Base-by-base conservation (phyloP, 192 early-diverging fungal species). In the Podila minutissima region DNA sequence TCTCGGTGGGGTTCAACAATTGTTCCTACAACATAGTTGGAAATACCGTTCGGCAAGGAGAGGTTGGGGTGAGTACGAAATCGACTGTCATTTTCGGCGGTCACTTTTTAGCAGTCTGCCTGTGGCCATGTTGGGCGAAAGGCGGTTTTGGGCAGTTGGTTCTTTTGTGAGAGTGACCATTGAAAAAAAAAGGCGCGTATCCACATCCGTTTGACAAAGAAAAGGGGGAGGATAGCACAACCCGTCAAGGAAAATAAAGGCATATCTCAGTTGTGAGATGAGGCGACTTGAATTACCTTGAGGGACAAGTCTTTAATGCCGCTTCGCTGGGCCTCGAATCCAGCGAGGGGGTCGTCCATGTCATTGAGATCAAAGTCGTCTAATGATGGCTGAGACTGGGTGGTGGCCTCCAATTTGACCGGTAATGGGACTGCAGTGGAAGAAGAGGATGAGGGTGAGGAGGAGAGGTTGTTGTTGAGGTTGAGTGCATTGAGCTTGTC, bases 1-100 rank as follows among this genome's bases (percentile, higher is more conserved):
- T 82, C 28, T 83, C 71, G 24, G 78, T 77, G 0, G 75, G 74
- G 46, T 84, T 63, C 57, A 90, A n/a, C 22, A 89, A 75, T 50
- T 86, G 87, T 55, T 89, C 76, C 87, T 89, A 50, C 13, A 62
- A 37, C 7, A 62, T 33, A 37, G 3, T 50, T 2, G 32, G 32
- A 28, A 24, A 29, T 5, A 9, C n/a, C 46, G 49, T 29, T 53
- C 22, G 28, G 24, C 19, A 51, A 46, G 41, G 41, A 8, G 41
- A 46, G 41, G 53, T 55, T 55, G 53, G n/a, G 22, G 24, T 55
- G 17, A 22, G 53, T 26, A 55, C 20, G 53, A 55, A 7, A 24
- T 26, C 24, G 53, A 55, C 53, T 26, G 53, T 55, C 53, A 55
- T 55, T 55, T 55, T 55, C 53, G 24, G 53, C 53, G 53, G 53